A percentile compares a stretch with the other conserved stretches of the same genome.
Evolutionary conservation across 257 asterid species (phyloP).

Genomic region (Solanum neorickii): DNA sequence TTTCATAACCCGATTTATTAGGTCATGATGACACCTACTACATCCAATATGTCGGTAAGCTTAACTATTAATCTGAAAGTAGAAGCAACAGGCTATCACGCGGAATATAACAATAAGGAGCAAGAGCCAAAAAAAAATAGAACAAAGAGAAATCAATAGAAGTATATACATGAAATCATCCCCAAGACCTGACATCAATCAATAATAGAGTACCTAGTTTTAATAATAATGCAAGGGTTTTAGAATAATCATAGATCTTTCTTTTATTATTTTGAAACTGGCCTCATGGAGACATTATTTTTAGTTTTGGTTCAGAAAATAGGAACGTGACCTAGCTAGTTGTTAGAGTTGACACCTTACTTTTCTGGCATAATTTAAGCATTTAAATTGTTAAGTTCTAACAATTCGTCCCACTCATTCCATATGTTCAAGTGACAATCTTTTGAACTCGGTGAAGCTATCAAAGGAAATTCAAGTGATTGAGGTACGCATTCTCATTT

Average conservation of each 20-base stretch:
- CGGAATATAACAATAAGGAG: neutral
- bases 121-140: neutral
- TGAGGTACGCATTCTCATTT: neutral
- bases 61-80: accelerated
- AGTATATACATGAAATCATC: neutral
- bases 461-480: neutral
- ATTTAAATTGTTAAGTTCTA: too few species aligned
- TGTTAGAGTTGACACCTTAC: neutral
- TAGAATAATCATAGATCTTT: accelerated
- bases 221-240: neutral
- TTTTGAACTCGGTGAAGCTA: neutral
- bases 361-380: neutral
- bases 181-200: neutral
- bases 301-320: too few species aligned
- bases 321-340: neutral
- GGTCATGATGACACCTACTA: neutral
- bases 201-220: neutral
- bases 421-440: neutral
- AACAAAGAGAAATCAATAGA: neutral
- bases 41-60: neutral
- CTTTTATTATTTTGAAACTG: too few species aligned
- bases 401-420: neutral
- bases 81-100: neutral
- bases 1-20: neutral
- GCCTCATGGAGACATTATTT: neutral